phyloP scores from a whole-genome alignment of 345 rosid species.

The Lagerstroemia speciosa region DNA sequence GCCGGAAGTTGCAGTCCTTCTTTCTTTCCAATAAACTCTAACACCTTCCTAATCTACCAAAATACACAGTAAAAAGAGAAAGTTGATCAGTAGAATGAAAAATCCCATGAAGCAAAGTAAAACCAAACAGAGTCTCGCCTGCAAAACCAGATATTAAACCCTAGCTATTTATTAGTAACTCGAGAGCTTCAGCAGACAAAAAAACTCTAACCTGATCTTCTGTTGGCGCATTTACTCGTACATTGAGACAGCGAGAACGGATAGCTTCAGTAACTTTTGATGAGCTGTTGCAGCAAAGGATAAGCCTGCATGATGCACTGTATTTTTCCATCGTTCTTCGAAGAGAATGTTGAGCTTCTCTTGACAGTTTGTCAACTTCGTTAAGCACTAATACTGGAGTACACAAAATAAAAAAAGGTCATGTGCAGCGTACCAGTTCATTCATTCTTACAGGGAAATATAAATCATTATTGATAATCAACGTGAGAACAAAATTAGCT shows the following conservation, averaged over 20 bases:
- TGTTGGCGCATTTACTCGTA: conserved; percentile 78
- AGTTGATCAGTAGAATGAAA: not conserved
- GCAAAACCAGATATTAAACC: not conserved
- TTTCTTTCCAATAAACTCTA: conserved; percentile 81
- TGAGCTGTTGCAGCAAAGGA: conserved; percentile 92
- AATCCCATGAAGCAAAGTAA: not conserved
- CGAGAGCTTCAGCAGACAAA: conserved; percentile 1
- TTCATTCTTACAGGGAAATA: not conserved
- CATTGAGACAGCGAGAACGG: conserved; percentile 92
- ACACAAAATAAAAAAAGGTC: not conserved
- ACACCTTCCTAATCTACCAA: conserved; percentile 59
- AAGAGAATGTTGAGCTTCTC: conserved; percentile 98
- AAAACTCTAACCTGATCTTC: conserved; percentile 65
- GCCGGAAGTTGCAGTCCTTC: conserved; percentile 73
- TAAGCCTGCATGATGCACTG: conserved; percentile 78
- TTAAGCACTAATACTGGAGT: conserved; percentile 74
- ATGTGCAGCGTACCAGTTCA: conserved; percentile 11
- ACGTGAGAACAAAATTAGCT: not conserved
- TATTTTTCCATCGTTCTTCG: conserved; percentile 99
- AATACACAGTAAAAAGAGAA: not conserved
- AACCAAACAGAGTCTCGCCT: not conserved
- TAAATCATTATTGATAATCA: not conserved
- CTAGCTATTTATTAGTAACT: too few species aligned
- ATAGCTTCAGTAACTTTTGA: conserved; percentile 95
- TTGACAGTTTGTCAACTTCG: conserved; percentile 97